Base-by-base conservation (phyloP, 306 rosid genomes). In the Urtica urens region DNA sequence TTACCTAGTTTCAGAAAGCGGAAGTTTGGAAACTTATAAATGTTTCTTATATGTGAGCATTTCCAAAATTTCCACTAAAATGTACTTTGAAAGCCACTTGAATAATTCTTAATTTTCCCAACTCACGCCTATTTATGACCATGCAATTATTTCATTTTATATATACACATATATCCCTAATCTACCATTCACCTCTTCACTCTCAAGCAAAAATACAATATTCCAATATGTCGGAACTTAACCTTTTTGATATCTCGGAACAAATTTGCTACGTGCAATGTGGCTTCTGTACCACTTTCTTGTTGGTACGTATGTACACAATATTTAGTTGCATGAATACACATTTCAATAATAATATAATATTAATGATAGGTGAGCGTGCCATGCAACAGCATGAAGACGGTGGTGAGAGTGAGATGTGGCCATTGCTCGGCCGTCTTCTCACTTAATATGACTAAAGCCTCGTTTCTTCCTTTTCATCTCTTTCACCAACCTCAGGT, bases 231-330 rank as follows among this genome's bases (percentile, higher is more conserved):
- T 77, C 86, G 24, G 64, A 80, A 33, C 52, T 79, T 30, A 75
- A 71, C 61, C 73, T 78, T 48, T 77, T 79, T 67, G 82, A 86
- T 69, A 82, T 84, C 17, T 76, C 93, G 3, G 95, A 81, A 22
- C 86, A 90, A 61, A 77, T 90, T 66, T 90, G 87, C 44, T 81
- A 88, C 37, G 83, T 88, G 29, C 86, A 88, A 66, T 87, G 96
- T 49, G 93, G 96, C 59, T 74, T 87, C 65, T 87, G 96, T 16
- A 59, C 72, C 69, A 83, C 93, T 58, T 72, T 80, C 44, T 65
- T 87, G 46, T 70, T 83, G 93, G 96, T 84, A 67, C 59, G 23
- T 24, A 23, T 12, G n/a, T n/a, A n/a, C n/a, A n/a, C n/a, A n/a
- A n/a, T n/a, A n/a, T 19, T n/a, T n/a, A n/a, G n/a, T n/a, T n/a